Evolutionary conservation across 2,329 filamentous ascomycete genomes (phyloP).

Genomic region (Fusarium haematococcum): DNA sequence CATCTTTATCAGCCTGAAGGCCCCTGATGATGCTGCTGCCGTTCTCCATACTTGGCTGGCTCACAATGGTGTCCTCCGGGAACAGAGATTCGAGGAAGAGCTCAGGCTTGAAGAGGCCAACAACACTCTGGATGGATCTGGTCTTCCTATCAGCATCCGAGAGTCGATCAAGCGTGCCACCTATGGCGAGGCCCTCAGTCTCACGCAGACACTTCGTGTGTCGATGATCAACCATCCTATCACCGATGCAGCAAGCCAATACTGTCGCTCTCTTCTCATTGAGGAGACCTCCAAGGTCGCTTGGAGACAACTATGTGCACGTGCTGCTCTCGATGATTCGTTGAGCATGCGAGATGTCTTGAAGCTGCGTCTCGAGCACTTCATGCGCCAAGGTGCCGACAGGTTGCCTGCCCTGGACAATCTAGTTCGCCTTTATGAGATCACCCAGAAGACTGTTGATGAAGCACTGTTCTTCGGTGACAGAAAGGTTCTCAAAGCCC

Average conservation of each 20-base stretch:
- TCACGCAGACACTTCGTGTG: slow-evolving; percentile 15
- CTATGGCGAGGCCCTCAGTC: slow-evolving; percentile 20
- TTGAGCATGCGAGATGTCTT: slow-evolving; percentile 9
- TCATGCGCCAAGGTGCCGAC: slow-evolving; percentile 6
- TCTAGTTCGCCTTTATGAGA: slow-evolving; percentile 12
- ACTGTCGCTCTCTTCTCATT: slow-evolving; percentile 23
- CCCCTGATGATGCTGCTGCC: slow-evolving; percentile 12
- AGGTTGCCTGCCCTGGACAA: slow-evolving; percentile 16
- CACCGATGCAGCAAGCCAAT: neutral
- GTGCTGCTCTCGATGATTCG: slow-evolving; percentile 7
- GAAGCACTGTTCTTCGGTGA: slow-evolving; percentile 23
- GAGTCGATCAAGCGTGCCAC: slow-evolving; percentile 19
- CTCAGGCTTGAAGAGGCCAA: slow-evolving; percentile 10
- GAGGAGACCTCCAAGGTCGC: slow-evolving; percentile 19
- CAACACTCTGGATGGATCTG: neutral
- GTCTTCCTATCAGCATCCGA: slow-evolving; percentile 19
- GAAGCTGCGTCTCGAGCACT: slow-evolving; percentile 7
- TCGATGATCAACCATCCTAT: neutral
- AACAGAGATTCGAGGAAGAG: slow-evolving; percentile 21
- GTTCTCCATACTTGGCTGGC: slow-evolving; percentile 28
- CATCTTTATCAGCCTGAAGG: slow-evolving; percentile 20
- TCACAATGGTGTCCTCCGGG: slow-evolving; percentile 6
- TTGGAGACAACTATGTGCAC: slow-evolving; percentile 15
- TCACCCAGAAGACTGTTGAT: neutral
- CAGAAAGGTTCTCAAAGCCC: slow-evolving; percentile 2